Base-by-base conservation (phyloP, 441 rosid genomes). In the Adansonia madagascariensis region DNA sequence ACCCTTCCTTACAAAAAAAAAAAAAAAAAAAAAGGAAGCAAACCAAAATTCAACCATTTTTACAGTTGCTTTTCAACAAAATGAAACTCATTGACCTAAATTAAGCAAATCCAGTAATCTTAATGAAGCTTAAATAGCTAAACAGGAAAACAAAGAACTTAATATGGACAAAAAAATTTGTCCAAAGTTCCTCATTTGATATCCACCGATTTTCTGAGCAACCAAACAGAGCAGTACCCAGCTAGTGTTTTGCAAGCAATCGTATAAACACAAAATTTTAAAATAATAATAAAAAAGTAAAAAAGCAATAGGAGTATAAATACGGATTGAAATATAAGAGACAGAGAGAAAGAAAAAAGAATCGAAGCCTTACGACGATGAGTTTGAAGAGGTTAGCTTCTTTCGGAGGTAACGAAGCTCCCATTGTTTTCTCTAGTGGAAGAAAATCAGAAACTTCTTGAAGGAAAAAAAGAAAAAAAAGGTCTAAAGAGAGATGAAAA, bases 311-410 rank as follows among this genome's bases (percentile, higher is more conserved):
- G 12, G 44, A 10, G 1, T 1, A 76, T 14, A 53, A 43, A 52
- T 52, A 52, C 10, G 15, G 12, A 24, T 22, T 59, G 12, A 31
- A 17, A 71, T 3, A 60, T 49, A 56, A 46, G 44, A 79, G 76
- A 24, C 7, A 41, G 44, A 41, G 44, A 41, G 0, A 41, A 6
- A 73, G 7, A 63, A 14, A 62, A 57, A 66, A 47, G 83, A 84
- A 79, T 75, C 79, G 78, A 80, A 77, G 83, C 97, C 99, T 79
- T 92, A 97, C 99, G 84, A 95, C 99, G 89, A 97, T 97, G 92
- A 92, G 94, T 88, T 97, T 97, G 93, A 97, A 97, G 87, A 92
- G 99, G 85, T 93, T 97, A 77, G 99, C 99, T 88, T 97, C 99
- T 86, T 97, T 97, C 63, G 97, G 89, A 85, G 99, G 99, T 88